Base-by-base conservation (phyloP, 441 rosid species). In the Isatis lusitanica region DNA sequence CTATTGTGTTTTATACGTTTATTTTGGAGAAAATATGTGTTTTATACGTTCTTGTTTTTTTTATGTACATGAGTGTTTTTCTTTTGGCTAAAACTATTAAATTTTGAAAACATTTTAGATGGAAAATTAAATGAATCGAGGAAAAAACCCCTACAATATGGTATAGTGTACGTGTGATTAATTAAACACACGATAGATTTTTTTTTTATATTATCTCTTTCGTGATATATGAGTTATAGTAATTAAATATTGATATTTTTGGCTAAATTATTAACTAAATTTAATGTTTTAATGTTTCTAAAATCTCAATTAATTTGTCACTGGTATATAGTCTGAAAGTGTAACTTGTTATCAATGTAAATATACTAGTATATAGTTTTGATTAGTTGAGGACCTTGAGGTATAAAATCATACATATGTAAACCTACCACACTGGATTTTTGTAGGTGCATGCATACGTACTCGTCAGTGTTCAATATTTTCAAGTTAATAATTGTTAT, bases 391-490 rank as follows among this genome's bases (percentile, higher is more conserved):
- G n/a, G n/a, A n/a, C n/a, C n/a, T n/a, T n/a, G n/a, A 55, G 9
- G 53, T 63, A 63, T 63, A 6, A 28, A 68, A 39, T 16, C 40
- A 57, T 55, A 38, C 6, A 56, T 10, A 48, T 40, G 24, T 56
- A 56, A 64, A 70, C 72, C 72, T 70, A 30, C 75, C 59, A 70
- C 63, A 40, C 33, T 70, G 75, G 62, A 64, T 30, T 76, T 76
- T 76, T 57, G 71, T 76, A 47, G 71, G 24, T 70, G 71, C 75
- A 63, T 62, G 66, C 60, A 77, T 71, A 52, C 73, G 36, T 59
- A 71, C 71, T 50, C 50, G 24, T 43, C 76, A 50, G 59, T 59
- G 63, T 71, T 63, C 48, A 60, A 42, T 17, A 61, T 60, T 51
- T 42, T 16, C 35, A 46, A 70, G 46, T 36, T 51, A 63, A 38